These are phyloP conservation scores for Trametes cingulata DNA, from an alignment of 768 basidiomycete species.

Conservation along the genomic window DNA sequence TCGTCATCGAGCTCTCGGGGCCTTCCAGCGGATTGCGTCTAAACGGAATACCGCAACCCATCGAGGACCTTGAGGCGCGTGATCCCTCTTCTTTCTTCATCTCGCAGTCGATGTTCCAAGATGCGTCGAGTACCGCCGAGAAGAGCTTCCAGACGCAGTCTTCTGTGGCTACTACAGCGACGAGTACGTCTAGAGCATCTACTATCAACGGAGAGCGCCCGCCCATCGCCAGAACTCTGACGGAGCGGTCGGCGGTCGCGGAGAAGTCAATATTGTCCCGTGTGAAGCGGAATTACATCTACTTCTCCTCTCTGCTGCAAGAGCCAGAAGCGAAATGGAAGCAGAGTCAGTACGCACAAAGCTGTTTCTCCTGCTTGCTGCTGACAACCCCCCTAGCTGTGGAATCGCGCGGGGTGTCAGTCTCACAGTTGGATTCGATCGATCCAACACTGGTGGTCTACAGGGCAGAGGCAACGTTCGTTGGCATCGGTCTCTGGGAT, in stretches of 20 bases:
- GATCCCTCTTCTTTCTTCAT: constrained; percentile 61
- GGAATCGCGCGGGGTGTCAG: constrained; percentile 86
- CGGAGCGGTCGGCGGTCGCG: constrained; percentile 54
- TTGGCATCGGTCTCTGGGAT: constrained; percentile 95
- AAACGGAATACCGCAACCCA: constrained; percentile 77
- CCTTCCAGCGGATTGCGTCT: constrained; percentile 77
- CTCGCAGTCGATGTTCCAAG: constrained; percentile 67
- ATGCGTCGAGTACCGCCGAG: constrained; percentile 69
- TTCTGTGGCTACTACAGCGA: constrained; percentile 54
- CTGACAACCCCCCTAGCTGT: constrained; percentile 49
- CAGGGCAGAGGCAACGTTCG: constrained; percentile 95
- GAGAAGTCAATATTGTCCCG: constrained; percentile 85
- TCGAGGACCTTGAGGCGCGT: constrained; percentile 66
- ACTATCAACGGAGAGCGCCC: constrained; percentile 28
- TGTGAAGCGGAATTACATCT: constrained; percentile 93
- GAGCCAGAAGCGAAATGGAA: constrained; percentile 99
- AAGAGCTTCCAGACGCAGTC: constrained; percentile 69
- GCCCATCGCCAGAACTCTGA: constrained; percentile 40
- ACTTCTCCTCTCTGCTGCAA: constrained; percentile 94
- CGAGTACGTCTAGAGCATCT: constrained; percentile 32
- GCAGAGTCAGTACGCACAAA: constrained; percentile 54
- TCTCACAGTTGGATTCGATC: constrained; percentile 95
- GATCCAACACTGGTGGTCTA: constrained; percentile 97
- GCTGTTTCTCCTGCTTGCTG: constrained; percentile 14
- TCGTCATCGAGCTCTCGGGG: constrained; percentile 79